Evolutionary conservation across 352 stramenopile species (phyloP), one percentile per base, ranked within the genome.

Genomic region (Globisporangium okanoganense): DNA sequence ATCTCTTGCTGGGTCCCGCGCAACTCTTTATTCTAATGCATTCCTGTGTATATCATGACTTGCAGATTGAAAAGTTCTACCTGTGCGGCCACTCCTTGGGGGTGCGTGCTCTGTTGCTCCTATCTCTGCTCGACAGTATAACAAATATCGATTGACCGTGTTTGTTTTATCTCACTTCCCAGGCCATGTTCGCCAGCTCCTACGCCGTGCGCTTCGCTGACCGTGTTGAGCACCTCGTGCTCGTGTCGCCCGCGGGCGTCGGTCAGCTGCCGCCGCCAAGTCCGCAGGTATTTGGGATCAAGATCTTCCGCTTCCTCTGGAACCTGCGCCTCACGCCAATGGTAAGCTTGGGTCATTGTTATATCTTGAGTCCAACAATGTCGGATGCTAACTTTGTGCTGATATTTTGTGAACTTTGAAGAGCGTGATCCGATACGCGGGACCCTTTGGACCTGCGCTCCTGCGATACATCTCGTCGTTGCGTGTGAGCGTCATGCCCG

Each of bases 51-150:
- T 48, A 6, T 41, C 2, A n/a, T n/a, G 33, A 69, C 10, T 33
- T 6, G 3, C 36, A 87, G 68, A 67, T 89, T n/a, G 61, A 85
- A n/a, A 78, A 75, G 20, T 82, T 91, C 53, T 78, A 79, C 43
- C 49, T 91, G 6, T 72, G 64, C 38, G 81, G 76, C 5, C 82
- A 91, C 38, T 91, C 82, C 0, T 79, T 91, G 66, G 82, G 82
- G 1, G 77, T 84, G 75, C 52, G 65, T 64, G 7, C 14, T 20
- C 38, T 44, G 22, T 16, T 24, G 14, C 4, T 20, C 41, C 4
- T 29, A 8, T 33, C 44, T 49, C 18, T 40, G 35, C 31, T 43
- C 29, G 13, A 27, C 8, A 10, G 3, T 55, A 6, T n/a, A n/a
- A n/a, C n/a, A n/a, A n/a, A n/a, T 14, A 7, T 6, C 12, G n/a